Conservation (phyloP, 257 asterid species). For the Vinca minor region DNA sequence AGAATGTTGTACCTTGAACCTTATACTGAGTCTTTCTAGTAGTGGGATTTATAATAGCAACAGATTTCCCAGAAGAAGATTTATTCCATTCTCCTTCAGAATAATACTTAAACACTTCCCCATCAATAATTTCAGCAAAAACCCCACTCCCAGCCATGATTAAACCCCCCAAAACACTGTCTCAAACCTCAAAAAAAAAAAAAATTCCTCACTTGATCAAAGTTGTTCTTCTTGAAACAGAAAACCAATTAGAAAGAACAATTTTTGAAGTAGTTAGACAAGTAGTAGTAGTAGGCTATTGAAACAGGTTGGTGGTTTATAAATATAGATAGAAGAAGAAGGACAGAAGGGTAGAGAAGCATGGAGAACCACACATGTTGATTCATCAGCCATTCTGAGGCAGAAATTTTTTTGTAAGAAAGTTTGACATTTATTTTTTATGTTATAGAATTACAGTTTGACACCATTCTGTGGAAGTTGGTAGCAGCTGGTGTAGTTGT, state of each 20-base stretch:
- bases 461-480: not conserved
- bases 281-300: not conserved
- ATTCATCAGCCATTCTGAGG: constrained; percentile 18
- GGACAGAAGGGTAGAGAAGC: constrained; percentile 9
- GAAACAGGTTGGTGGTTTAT: not conserved
- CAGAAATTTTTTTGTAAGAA: constrained; percentile 9
- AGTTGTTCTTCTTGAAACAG: not conserved
- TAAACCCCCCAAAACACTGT: constrained; percentile 6
- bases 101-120: constrained; percentile 68
- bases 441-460: not conserved
- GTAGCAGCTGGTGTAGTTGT: not conserved
- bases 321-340: too few species aligned
- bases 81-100: constrained; percentile 81
- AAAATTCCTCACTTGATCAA: not conserved
- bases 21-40: constrained; percentile 79
- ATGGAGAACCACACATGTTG: constrained; percentile 30
- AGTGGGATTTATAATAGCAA: constrained; percentile 71
- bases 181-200: not conserved
- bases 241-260: constrained; percentile 9
- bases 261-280: not conserved
- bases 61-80: constrained; percentile 72
- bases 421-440: constrained; percentile 16
- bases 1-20: constrained; percentile 86
- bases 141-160: constrained; percentile 80
- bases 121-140: constrained; percentile 69